A percentile compares a stretch with the other conserved stretches of the same genome.
Conservation (phyloP, 148 eudicot species). For the Nyssa sinensis region DNA sequence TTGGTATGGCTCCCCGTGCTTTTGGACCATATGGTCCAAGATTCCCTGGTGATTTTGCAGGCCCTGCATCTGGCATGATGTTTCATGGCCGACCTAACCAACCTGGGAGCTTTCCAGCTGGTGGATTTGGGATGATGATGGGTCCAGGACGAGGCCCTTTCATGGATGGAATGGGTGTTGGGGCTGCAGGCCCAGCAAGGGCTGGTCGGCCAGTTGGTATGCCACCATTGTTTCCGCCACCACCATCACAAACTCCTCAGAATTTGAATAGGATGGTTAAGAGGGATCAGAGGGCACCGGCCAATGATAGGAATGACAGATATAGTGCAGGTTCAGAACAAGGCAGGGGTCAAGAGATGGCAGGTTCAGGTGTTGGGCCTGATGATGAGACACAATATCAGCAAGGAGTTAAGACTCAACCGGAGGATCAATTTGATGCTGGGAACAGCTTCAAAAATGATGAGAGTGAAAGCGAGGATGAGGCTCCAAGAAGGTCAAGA, state of each 20-base stretch:
- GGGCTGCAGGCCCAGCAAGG: conserved; percentile 37
- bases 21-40: conserved; percentile 85
- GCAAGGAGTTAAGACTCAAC: conserved; percentile 32
- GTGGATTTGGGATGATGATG: conserved; percentile 92
- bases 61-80: conserved; percentile 73
- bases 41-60: conserved; percentile 60
- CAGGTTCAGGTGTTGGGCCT: conserved; percentile 29
- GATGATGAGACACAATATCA: conserved; percentile 46
- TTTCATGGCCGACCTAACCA: conserved; percentile 68
- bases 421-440: conserved; percentile 49
- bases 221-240: conserved; percentile 52
- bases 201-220: conserved; percentile 64
- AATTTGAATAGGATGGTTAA: conserved; percentile 39
- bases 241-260: conserved; percentile 43
- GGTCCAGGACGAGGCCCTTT: conserved; percentile 84
- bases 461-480: conserved; percentile 95
- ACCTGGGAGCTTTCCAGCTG: conserved; percentile 55
- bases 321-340: conserved; percentile 52
- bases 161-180: conserved; percentile 64
- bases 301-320: conserved; percentile 53
- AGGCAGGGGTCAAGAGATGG: conserved; percentile 49
- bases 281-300: conserved; percentile 52
- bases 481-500: conserved; percentile 92
- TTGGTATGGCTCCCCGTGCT: conserved; percentile 76
- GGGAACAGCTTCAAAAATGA: conserved; percentile 55